Evolutionary conservation across 805 yeast genomes (phyloP).

Genomic region (Candida quercuum): DNA sequence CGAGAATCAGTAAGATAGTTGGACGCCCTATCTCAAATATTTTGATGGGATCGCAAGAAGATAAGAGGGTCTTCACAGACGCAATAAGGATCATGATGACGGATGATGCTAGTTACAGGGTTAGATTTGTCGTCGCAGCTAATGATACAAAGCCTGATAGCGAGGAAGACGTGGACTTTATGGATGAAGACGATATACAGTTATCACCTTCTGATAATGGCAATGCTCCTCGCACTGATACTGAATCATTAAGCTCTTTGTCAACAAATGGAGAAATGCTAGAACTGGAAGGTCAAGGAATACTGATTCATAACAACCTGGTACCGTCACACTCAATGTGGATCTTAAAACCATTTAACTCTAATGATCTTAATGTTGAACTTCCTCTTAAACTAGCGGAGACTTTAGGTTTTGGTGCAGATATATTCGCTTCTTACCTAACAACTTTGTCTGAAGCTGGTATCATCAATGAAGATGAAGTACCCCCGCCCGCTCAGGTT

Average conservation of each 20-base stretch:
- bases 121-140: constrained; percentile 55
- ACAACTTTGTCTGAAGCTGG: constrained; percentile 58
- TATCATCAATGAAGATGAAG: constrained; percentile 52
- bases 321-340: constrained; percentile 84
- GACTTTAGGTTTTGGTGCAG: constrained; percentile 84
- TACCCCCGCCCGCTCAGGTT: constrained; percentile 78
- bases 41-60: constrained; percentile 61
- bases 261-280: constrained; percentile 56
- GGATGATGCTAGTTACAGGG: constrained; percentile 75
- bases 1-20: constrained; percentile 48
- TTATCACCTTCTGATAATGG: too few relatives aligned
- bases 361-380: constrained; percentile 56
- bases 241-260: constrained; percentile 29
- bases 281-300: constrained; percentile 92
- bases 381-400: constrained; percentile 68
- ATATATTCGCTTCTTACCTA: constrained; percentile 72
- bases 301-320: constrained; percentile 63
- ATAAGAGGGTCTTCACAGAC: constrained; percentile 58
- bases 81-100: constrained; percentile 66
- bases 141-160: constrained; percentile 25
- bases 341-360: constrained; percentile 78
- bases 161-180: constrained; percentile 14
- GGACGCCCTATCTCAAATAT: constrained; percentile 54
- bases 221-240: too few relatives aligned
- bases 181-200: constrained; percentile 8